These are phyloP conservation scores for Raddia distichophylla DNA, from an alignment of 176 grass and related monocot genomes.

Conservation along the genomic window DNA sequence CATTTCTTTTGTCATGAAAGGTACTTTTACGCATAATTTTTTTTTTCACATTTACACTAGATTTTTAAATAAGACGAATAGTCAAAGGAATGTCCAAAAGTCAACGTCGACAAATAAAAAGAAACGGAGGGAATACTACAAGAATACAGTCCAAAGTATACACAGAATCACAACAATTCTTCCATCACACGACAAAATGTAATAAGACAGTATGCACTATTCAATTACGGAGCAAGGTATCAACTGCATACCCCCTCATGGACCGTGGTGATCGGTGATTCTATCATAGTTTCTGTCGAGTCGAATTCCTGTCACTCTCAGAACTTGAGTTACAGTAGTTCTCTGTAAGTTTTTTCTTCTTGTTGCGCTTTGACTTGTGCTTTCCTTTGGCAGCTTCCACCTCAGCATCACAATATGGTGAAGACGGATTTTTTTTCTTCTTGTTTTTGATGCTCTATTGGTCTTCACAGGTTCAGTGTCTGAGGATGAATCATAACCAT, in stretches of 20 bases:
- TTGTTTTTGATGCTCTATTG: slow-evolving; percentile 54
- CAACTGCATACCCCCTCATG: not conserved
- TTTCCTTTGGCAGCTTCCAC: slow-evolving; percentile 45
- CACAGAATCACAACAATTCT: not conserved
- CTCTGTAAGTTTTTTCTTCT: slow-evolving; percentile 48
- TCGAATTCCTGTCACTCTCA: slow-evolving; percentile 30
- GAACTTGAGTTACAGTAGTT: slow-evolving; percentile 37
- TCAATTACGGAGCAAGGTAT: not conserved
- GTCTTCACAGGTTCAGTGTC: slow-evolving; percentile 50
- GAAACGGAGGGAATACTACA: too few species aligned
- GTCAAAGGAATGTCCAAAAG: too few species aligned
- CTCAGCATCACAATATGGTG: slow-evolving; percentile 52
- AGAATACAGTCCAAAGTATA: not conserved
- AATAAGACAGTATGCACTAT: not conserved
- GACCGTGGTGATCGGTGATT: slow-evolving; percentile 19
- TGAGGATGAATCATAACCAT: slow-evolving; percentile 27
- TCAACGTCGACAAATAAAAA: too few species aligned
- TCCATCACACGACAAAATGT: not conserved
- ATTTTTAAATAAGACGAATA: too few species aligned
- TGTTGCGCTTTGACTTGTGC: slow-evolving; percentile 44
- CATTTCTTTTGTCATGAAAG: too few species aligned
- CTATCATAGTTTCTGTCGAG: not conserved
- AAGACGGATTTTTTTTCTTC: slow-evolving; percentile 50
- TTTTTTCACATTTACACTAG: too few species aligned
- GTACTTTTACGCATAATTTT: too few species aligned